Evolutionary conservation across 2,329 filamentous ascomycete species (phyloP), one percentile per base, ranked within the genome.

Genomic region (Cladosporium sp.): DNA sequence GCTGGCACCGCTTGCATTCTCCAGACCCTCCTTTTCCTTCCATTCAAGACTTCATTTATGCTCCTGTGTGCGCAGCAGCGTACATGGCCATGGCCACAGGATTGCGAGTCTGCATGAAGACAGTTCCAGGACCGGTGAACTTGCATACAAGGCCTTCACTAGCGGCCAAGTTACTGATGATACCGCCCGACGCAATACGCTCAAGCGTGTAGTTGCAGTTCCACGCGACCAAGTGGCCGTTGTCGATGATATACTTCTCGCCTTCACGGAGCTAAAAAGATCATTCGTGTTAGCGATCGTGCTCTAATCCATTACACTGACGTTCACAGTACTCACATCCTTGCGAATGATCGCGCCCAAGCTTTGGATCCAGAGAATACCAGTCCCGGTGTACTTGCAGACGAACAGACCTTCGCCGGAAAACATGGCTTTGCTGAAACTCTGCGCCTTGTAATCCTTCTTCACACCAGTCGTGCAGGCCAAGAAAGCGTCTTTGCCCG

Each of bases 281-380:
- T 5, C 9, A 30, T n/a, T 15, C 11, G 2, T 3, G 6, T 45
- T 47, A 47, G 43, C 43, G 9, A n/a, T 30, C 1, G n/a, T 9
- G 25, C 17, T 25, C 5, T 11, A 14, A 1, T 30, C 4, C 11
- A 34, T 5, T 17, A n/a, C 30, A 15, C 25, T 4, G 22, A 47
- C 9, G 1, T 36, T 22, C 37, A 22, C 25, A 19, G 50, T 8
- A 82, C 88, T 79, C 72, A 95, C 90, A 72, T 97, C 92, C 77
- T 97, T 97, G 69, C 89, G 84, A 62, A 97, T 90, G 61, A 99
- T 96, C 5, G 94, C 94, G 6, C 94, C 94, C 68, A 99, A 94
- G 69, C 90, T 96, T 8, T 90, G 89, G 49, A 97, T 81, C 90
- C 93, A 99, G 40, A 96, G 70, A 37, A 97, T 78, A 0, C 94